Evolutionary conservation across 306 rosid genomes (phyloP).

Genomic region (Carpinus fangiana): DNA sequence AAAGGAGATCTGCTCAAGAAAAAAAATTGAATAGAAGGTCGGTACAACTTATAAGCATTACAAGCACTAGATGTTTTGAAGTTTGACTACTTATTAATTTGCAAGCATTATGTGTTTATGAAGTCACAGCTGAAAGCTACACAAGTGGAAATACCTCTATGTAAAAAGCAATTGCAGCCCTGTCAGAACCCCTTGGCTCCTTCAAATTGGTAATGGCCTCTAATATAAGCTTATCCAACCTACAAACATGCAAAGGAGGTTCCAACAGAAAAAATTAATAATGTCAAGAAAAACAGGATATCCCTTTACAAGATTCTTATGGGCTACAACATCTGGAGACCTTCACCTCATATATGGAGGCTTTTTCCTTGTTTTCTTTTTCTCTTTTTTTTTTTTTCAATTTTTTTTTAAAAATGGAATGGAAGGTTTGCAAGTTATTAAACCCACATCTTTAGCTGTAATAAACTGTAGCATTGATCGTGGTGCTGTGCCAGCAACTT

Average conservation of each 20-base stretch:
- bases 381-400: neutral
- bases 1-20: slow-evolving; percentile 14
- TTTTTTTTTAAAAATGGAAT: neutral
- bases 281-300: slow-evolving; percentile 15
- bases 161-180: slow-evolving; percentile 71
- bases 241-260: slow-evolving; percentile 41
- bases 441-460: neutral
- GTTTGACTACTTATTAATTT: slow-evolving; percentile 18
- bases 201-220: slow-evolving; percentile 74
- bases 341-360: slow-evolving; percentile 5
- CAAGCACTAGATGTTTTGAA: slow-evolving; percentile 5
- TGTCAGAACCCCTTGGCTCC: slow-evolving; percentile 89
- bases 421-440: neutral
- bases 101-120: slow-evolving; percentile 7
- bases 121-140: slow-evolving; percentile 8
- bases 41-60: slow-evolving; percentile 11
- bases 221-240: slow-evolving; percentile 81
- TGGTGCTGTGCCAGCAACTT: neutral
- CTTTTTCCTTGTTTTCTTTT: neutral
- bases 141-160: slow-evolving; percentile 68
- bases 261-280: slow-evolving; percentile 23
- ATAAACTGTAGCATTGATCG: neutral
- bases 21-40: neutral
- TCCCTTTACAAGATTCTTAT: neutral
- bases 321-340: slow-evolving; percentile 1